Base-by-base conservation (phyloP, 2,329 filamentous ascomycete genomes). In the Dactylonectria macrodidyma region DNA sequence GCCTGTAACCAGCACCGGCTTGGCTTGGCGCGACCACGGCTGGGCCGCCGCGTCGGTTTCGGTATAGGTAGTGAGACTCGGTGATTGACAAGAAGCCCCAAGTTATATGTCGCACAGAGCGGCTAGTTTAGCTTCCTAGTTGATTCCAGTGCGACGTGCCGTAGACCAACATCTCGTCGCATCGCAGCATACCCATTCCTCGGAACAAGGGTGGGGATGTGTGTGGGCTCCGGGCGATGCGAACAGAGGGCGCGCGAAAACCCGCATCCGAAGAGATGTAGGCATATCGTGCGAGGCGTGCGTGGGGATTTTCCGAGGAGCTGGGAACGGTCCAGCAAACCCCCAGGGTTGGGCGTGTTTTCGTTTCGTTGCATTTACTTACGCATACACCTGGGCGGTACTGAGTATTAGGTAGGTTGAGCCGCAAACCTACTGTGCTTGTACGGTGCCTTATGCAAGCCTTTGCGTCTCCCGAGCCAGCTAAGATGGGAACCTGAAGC, bases 111-210 rank as follows among this genome's bases (percentile, higher is more conserved):
- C 50, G 63, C 52, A 66, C 62, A 56, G 54, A 58, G 62, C 50
- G 62, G 33, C 56, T 59, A 65, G 62, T 59, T 65, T 59, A 19
- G 55, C 26, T 7, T 47, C 36, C 34, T 54, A 30, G 24, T 36
- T 22, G 44, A 59, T 46, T 46, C 34, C 57, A 60, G 57, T 66
- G 52, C 58, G 57, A 66, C 63, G 51, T 66, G 63, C 51, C 57
- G 57, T 61, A 60, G 57, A 65, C 56, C 22, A 48, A 48, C 50
- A 59, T 56, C 50, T 65, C 46, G 63, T 66, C 58, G 61, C 63
- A 66, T 61, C 24, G 57, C 63, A 66, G 57, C 57, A 61, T 58
- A 61, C 63, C 57, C 58, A 66, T 57, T 61, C 61, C 58, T 51
- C 56, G 46, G 51, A 51, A 46, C 57, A 46, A 44, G 34, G 51